Evolutionary conservation across 2,329 filamentous ascomycete species (phyloP).

Genomic region (Penicillium sp.): DNA sequence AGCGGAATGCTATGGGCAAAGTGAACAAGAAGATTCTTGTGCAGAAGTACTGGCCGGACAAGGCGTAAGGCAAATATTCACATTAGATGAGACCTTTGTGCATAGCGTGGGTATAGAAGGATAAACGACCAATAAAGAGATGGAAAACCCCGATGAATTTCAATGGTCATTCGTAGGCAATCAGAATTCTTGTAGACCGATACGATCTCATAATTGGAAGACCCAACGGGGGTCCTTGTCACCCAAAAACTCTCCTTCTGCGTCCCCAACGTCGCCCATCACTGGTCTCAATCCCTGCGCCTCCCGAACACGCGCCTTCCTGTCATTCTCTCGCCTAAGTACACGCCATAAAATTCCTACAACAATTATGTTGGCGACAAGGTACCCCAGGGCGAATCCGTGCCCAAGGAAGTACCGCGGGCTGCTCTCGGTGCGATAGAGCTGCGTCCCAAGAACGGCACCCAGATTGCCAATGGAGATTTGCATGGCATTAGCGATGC

Average conservation of each 20-base stretch:
- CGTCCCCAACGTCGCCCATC: constrained; percentile 48
- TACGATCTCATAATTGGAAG: constrained; percentile 54
- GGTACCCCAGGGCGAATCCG: constrained; percentile 63
- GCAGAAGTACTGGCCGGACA: constrained; percentile 39
- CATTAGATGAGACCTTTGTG: background rate
- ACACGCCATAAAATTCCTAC: constrained; percentile 53
- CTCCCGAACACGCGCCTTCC: constrained; percentile 49
- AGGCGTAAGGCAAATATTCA: background rate
- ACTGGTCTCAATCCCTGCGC: constrained; percentile 30
- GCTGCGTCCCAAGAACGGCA: constrained; percentile 66
- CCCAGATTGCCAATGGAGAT: constrained; percentile 70
- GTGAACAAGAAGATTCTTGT: constrained; percentile 44
- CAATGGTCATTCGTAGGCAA: background rate
- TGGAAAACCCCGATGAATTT: background rate
- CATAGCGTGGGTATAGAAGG: constrained; percentile 2
- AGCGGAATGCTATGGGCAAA: constrained; percentile 80
- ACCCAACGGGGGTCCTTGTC: constrained; percentile 65
- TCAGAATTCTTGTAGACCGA: background rate
- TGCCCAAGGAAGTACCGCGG: constrained; percentile 67
- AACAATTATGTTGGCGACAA: constrained; percentile 58
- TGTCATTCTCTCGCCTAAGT: constrained; percentile 58
- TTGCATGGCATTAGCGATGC: constrained; percentile 67
- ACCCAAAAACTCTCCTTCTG: constrained; percentile 55
- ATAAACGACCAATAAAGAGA: background rate
- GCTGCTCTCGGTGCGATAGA: constrained; percentile 61